A percentile compares a stretch with the other conserved stretches of the same genome.
These are phyloP conservation scores for Geoglossum cookeanum DNA, from an alignment of 2,329 filamentous ascomycete species.

Conservation along the genomic window DNA sequence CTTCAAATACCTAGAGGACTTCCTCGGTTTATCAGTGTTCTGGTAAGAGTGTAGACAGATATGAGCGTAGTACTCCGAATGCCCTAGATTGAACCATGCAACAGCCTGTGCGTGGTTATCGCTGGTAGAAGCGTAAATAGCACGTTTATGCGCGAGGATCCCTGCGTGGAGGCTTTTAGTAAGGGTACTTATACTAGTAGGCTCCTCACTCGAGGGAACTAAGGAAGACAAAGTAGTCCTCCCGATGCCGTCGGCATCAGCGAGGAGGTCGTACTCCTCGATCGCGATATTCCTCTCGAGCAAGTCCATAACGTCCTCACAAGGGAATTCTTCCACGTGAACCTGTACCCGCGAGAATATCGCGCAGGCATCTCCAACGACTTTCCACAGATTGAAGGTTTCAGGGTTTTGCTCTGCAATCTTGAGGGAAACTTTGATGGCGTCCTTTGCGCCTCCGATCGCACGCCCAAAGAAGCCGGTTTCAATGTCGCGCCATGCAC, in stretches of 20 bases:
- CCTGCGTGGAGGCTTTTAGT: conserved; percentile 46
- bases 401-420: conserved; percentile 42
- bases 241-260: conserved; percentile 48
- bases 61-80: conserved; percentile 75
- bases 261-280: conserved; percentile 40
- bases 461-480: conserved; percentile 77
- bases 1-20: conserved; percentile 50
- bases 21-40: conserved; percentile 20
- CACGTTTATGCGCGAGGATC: conserved; percentile 74
- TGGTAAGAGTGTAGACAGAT: conserved; percentile 34
- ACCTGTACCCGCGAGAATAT: conserved; percentile 65
- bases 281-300: conserved; percentile 34
- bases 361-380: conserved; percentile 71
- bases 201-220: conserved; percentile 25
- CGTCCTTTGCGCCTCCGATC: conserved; percentile 46
- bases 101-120: conserved; percentile 81
- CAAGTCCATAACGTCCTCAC: conserved; percentile 35
- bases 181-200: conserved; percentile 28
- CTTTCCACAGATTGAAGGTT: conserved; percentile 92
- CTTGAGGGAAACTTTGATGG: conserved; percentile 45
- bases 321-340: conserved; percentile 43
- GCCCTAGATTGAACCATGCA: conserved; percentile 93
- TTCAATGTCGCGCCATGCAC: conserved; percentile 55
- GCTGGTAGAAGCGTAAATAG: conserved; percentile 49
- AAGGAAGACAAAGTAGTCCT: conserved; percentile 23